These are phyloP conservation scores for Candolleomyces eurysporus DNA, from an alignment of 768 basidiomycete genomes.

Conservation along the genomic window DNA sequence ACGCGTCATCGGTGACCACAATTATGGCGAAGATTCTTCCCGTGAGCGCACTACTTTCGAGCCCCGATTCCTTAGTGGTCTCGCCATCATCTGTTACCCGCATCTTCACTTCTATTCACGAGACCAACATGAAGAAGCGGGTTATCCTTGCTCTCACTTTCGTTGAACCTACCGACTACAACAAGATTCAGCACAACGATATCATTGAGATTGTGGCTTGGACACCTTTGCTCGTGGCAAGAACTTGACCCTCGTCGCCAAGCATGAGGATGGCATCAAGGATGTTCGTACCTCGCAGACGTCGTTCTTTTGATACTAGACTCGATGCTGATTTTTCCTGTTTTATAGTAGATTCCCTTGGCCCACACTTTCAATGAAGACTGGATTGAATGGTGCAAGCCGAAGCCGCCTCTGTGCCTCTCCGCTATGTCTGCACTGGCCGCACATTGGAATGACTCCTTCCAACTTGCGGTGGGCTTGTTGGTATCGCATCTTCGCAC, in stretches of 20 bases:
- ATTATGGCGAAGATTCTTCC: constrained; percentile 91
- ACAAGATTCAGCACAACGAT: constrained; percentile 86
- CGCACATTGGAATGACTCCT: too few species aligned
- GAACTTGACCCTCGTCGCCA: constrained; percentile 78
- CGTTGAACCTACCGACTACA: constrained; percentile 88
- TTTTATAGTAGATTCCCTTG: constrained; percentile 59
- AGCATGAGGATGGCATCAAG: constrained; percentile 77
- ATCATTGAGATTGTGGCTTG: constrained; percentile 87
- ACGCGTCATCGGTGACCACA: constrained; percentile 90
- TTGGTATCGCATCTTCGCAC: too few species aligned
- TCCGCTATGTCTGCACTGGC: too few species aligned
- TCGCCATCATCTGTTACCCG: constrained; percentile 95
- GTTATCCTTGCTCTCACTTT: constrained; percentile 96
- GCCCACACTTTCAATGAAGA: constrained; percentile 97
- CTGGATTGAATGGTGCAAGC: constrained; percentile 97
- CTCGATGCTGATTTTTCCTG: constrained; percentile 6
- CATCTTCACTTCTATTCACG: constrained; percentile 97
- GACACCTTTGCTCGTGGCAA: constrained; percentile 89
- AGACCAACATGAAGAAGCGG: constrained; percentile 91
- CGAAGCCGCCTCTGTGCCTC: constrained; percentile 77
- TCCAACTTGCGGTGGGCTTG: too few species aligned
- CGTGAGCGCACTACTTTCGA: constrained; percentile 95
- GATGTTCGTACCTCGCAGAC: constrained; percentile 43
- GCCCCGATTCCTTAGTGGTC: constrained; percentile 91
- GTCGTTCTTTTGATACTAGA: neutral